Conservation (phyloP, 257 asterid species). For the Forsythia suspensa region DNA sequence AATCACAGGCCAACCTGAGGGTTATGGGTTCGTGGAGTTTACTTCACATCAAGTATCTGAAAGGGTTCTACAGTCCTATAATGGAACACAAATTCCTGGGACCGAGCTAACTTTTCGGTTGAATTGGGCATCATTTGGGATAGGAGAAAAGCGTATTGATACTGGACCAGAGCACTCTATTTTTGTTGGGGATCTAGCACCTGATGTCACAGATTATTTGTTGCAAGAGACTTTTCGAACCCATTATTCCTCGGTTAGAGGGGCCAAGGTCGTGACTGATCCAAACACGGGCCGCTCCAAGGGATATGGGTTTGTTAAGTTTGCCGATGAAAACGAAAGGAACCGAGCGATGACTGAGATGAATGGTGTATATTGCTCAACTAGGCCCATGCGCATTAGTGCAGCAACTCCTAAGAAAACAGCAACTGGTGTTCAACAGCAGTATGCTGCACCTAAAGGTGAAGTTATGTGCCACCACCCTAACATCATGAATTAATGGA, state of each 20-base stretch:
- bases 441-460: slow-evolving; percentile 80
- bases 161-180: slow-evolving; percentile 95
- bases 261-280: slow-evolving; percentile 98
- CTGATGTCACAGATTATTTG: slow-evolving; percentile 93
- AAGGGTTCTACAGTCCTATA: slow-evolving; percentile 74
- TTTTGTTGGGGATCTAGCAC: slow-evolving; percentile 97
- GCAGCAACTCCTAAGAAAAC: slow-evolving; percentile 99
- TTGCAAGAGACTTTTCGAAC: slow-evolving; percentile 91
- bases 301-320: slow-evolving; percentile 98
- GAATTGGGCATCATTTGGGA: slow-evolving; percentile 98
- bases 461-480: slow-evolving; percentile 10
- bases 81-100: slow-evolving; percentile 94
- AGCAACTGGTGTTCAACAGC: slow-evolving; percentile 58
- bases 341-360: slow-evolving; percentile 96
- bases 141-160: slow-evolving; percentile 78
- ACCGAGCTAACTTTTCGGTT: slow-evolving; percentile 92
- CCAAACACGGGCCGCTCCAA: slow-evolving; percentile 97
- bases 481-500: not conserved
- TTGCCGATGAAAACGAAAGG: slow-evolving; percentile 88
- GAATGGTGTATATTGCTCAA: slow-evolving; percentile 96
- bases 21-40: slow-evolving; percentile 94
- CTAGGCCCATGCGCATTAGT: slow-evolving; percentile 98
- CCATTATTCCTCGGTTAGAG: slow-evolving; percentile 88
- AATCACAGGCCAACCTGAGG: slow-evolving; percentile 91
- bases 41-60: slow-evolving; percentile 82